Conservation (phyloP, 176 grass and related monocot species). For the Urochloa ruziziensis region DNA sequence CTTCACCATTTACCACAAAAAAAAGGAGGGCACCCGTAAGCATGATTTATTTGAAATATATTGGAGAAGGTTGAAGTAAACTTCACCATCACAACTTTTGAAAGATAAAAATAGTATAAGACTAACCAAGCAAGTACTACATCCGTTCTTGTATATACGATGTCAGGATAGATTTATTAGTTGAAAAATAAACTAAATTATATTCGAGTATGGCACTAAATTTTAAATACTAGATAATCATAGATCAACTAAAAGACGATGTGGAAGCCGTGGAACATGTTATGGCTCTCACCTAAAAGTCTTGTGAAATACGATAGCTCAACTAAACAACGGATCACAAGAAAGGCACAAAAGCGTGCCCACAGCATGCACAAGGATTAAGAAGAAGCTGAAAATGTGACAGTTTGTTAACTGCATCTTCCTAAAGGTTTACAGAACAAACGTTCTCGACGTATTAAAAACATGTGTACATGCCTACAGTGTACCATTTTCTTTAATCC, state of each 20-base stretch:
- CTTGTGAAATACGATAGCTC: constrained; percentile 5
- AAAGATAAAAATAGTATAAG: no score
- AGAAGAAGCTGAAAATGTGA: neutral
- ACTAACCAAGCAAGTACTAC: no score
- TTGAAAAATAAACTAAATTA: no score
- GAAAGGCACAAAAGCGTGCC: constrained; percentile 31
- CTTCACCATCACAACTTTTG: no score
- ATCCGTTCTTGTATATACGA: no score
- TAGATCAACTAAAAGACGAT: neutral
- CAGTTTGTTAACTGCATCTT: neutral
- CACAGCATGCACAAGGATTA: constrained; percentile 3
- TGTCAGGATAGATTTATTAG: no score
- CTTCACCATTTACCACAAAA: no score
- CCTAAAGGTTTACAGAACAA: neutral
- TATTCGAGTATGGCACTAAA: neutral
- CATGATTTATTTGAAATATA: no score
- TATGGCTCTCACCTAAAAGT: neutral
- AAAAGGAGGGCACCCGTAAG: no score
- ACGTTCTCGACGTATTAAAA: neutral
- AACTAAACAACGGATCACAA: constrained; percentile 34
- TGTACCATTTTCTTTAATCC: neutral
- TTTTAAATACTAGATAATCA: neutral
- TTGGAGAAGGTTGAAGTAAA: no score
- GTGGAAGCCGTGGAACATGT: neutral
- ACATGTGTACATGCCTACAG: neutral